A percentile compares a stretch with the other conserved stretches of the same genome.
Conservation (phyloP, 768 basidiomycete genomes). For the Mycena floridula region DNA sequence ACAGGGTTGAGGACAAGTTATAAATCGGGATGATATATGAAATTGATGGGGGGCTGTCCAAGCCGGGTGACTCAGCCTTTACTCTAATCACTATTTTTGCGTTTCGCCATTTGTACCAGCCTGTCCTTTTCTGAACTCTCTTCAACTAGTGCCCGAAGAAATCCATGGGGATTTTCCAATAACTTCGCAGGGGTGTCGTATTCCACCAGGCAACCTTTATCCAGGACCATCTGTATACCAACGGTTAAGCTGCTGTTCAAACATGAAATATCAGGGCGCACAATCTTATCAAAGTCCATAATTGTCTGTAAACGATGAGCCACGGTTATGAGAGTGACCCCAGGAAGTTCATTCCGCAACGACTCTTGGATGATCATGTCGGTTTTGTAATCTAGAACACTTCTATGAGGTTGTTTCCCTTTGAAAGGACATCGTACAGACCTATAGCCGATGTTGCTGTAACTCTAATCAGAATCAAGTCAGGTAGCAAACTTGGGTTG, state of each 20-base stretch:
- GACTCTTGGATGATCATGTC: slow-evolving; percentile 38
- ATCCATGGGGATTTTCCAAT: slow-evolving; percentile 44
- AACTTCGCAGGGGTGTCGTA: slow-evolving; percentile 47
- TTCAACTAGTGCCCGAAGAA: slow-evolving; percentile 49
- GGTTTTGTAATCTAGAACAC: slow-evolving; percentile 21
- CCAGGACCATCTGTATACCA: slow-evolving; percentile 29
- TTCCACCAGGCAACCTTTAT: slow-evolving; percentile 43
- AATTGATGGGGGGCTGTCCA: too few relatives aligned
- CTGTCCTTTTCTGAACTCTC: slow-evolving; percentile 49
- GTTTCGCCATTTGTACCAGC: slow-evolving; percentile 35
- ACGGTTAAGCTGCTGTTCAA: background rate
- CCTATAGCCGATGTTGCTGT: slow-evolving; percentile 20
- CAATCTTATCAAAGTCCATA: slow-evolving; percentile 26
- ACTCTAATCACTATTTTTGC: too few relatives aligned
- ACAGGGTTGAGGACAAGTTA: too few relatives aligned
- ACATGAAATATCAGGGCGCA: slow-evolving; percentile 15
- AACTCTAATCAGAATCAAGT: slow-evolving; percentile 14
- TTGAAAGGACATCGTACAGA: slow-evolving; percentile 7
- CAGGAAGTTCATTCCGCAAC: slow-evolving; percentile 30
- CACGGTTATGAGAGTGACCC: slow-evolving; percentile 35
- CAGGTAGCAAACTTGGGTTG: slow-evolving; percentile 25
- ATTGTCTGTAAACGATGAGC: slow-evolving; percentile 33
- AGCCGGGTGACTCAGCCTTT: too few relatives aligned
- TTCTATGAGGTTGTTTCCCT: background rate
- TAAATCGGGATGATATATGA: too few relatives aligned